A percentile compares a stretch with the other conserved stretches of the same genome.
These are phyloP conservation scores for Salvia rosmarinus DNA, from an alignment of 257 asterid genomes.

Conservation along the genomic window DNA sequence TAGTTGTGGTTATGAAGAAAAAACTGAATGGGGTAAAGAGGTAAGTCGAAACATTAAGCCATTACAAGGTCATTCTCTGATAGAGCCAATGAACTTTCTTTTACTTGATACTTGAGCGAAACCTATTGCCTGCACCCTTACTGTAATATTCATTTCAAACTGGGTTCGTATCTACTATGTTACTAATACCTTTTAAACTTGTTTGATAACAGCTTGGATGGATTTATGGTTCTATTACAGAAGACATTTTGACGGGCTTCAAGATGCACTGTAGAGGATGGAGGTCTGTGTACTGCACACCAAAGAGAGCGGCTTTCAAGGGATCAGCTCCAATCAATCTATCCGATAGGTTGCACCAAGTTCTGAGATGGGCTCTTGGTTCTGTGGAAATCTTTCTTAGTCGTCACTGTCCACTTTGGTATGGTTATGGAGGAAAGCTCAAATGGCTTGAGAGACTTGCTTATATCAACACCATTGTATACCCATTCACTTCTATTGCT, in stretches of 20 bases:
- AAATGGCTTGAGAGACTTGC: constrained; percentile 38
- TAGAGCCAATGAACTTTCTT: too few relatives aligned
- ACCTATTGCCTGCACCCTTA: neutral
- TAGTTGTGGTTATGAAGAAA: constrained; percentile 86
- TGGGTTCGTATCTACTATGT: neutral
- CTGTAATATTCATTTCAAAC: neutral
- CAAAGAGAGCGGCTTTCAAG: constrained; percentile 73
- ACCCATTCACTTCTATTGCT: constrained; percentile 41
- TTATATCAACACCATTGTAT: constrained; percentile 37
- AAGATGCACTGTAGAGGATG: constrained; percentile 92
- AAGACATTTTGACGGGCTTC: constrained; percentile 82
- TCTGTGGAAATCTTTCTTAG: constrained; percentile 39
- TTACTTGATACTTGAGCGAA: neutral
- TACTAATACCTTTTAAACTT: constrained; percentile 5
- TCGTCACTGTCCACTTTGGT: constrained; percentile 41
- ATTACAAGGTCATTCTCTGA: neutral
- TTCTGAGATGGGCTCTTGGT: constrained; percentile 54
- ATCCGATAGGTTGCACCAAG: constrained; percentile 84
- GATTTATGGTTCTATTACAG: constrained; percentile 89
- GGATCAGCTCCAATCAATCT: constrained; percentile 91
- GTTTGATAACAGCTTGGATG: constrained; percentile 69
- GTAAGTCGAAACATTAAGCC: constrained; percentile 34
- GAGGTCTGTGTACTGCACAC: constrained; percentile 77
- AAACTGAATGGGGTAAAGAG: constrained; percentile 92
- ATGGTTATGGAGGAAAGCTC: constrained; percentile 39